A percentile compares a stretch with the other conserved stretches of the same genome.
These are phyloP conservation scores for Schrenkiella parvula DNA, from an alignment of 345 rosid genomes.

Conservation along the genomic window DNA sequence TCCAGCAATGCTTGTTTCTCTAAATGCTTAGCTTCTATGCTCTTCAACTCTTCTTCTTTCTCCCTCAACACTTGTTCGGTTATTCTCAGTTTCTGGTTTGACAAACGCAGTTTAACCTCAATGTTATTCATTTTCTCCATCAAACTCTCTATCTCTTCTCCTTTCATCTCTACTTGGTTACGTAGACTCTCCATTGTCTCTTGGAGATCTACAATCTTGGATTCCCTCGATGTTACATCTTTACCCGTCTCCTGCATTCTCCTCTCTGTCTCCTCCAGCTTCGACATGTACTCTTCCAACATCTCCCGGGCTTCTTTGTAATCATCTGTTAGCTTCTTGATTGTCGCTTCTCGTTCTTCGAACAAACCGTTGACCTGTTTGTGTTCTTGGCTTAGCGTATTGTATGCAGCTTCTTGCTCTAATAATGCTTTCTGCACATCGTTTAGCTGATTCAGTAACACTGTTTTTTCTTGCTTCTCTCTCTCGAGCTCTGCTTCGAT, in stretches of 20 bases:
- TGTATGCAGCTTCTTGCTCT: slow-evolving; percentile 38
- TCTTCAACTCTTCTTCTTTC: slow-evolving; percentile 62
- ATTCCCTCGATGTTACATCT: slow-evolving; percentile 39
- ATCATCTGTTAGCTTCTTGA: slow-evolving; percentile 36
- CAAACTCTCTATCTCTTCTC: slow-evolving; percentile 58
- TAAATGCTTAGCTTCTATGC: slow-evolving; percentile 55
- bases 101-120: slow-evolving; percentile 81
- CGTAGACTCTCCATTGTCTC: slow-evolving; percentile 58
- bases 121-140: slow-evolving; percentile 52
- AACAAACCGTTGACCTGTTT: slow-evolving; percentile 37
- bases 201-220: slow-evolving; percentile 45
- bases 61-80: slow-evolving; percentile 74
- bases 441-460: slow-evolving; percentile 34
- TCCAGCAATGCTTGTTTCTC: slow-evolving; percentile 61
- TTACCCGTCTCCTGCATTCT: slow-evolving; percentile 43
- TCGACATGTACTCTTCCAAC: slow-evolving; percentile 40
- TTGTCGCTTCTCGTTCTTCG: slow-evolving; percentile 38
- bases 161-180: slow-evolving; percentile 68
- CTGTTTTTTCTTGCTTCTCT: slow-evolving; percentile 49
- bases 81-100: slow-evolving; percentile 91
- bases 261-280: slow-evolving; percentile 48
- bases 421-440: slow-evolving; percentile 43
- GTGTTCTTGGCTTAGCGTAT: slow-evolving; percentile 47
- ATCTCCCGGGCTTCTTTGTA: slow-evolving; percentile 44
- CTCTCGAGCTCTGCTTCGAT: slow-evolving; percentile 45